These are phyloP conservation scores for Amphicarpaea edgeworthii DNA, from an alignment of 306 rosid species.

Conservation along the genomic window DNA sequence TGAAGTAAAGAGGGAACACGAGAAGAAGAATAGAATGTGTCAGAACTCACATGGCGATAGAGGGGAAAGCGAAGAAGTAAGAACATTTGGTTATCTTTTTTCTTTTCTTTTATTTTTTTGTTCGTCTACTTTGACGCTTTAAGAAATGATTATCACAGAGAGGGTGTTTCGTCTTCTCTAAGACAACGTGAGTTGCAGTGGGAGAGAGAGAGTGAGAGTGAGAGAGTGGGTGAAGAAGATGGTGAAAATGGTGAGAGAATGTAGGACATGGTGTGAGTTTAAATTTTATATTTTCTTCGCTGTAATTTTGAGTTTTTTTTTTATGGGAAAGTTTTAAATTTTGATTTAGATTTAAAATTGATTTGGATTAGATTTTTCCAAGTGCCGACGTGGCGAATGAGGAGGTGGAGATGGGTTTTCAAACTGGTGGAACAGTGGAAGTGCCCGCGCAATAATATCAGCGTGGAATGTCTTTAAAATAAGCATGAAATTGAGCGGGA, in stretches of 20 bases:
- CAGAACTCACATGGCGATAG: conserved; percentile 84
- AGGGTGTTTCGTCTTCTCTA: conserved; percentile 82
- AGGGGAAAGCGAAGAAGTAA: conserved; percentile 64
- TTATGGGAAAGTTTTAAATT: conserved; percentile 7
- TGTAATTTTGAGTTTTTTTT: conserved; percentile 17
- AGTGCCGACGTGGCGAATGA: conserved; percentile 57
- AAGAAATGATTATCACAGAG: conserved; percentile 41
- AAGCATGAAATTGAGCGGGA: conserved; percentile 57
- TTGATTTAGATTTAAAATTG: background rate
- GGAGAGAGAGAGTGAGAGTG: conserved; percentile 49
- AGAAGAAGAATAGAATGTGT: conserved; percentile 58
- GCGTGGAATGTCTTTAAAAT: conserved; percentile 43
- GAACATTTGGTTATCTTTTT: conserved; percentile 51
- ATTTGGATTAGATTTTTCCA: background rate
- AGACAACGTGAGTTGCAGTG: conserved; percentile 70
- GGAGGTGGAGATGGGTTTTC: conserved; percentile 44
- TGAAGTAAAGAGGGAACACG: conserved; percentile 37
- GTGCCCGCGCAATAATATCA: conserved; percentile 56
- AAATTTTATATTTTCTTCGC: conserved; percentile 29
- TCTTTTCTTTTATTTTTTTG: background rate
- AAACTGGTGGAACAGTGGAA: conserved; percentile 48
- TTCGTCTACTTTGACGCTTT: conserved; percentile 44
- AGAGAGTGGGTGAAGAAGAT: conserved; percentile 39
- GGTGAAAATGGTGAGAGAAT: conserved; percentile 53
- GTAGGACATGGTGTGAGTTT: conserved; percentile 43